Base-by-base conservation (phyloP, 805 yeast species). In the Candida dendrica region DNA sequence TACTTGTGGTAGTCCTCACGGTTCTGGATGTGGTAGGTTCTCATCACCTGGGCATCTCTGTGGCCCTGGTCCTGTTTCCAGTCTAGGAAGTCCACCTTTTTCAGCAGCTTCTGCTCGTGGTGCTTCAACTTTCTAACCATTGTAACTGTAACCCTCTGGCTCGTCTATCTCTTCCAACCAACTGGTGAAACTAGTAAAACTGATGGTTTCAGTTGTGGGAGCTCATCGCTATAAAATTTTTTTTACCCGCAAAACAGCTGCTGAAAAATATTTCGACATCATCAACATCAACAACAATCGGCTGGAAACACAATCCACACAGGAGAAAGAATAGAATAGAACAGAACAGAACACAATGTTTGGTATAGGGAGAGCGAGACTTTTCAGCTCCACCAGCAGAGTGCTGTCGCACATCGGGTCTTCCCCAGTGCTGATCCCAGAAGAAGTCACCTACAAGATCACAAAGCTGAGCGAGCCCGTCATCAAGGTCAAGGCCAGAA, bases 1-100 rank as follows among this genome's bases (percentile, higher is more conserved):
- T 93, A 93, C 59, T 87, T 87, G 61, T 85, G 95, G 61, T 93
- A 93, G 61, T 93, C 99, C 61, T 89, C 96, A 61, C 98, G 77
- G 60, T 90, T 85, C 60, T 89, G 96, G 37, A 93, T 75, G 60
- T 91, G 96, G 63, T 90, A 93, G 41, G 86, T 83, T 53, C 95
- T 75, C 95, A 93, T 93, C 29, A 93, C 95, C 63, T 86, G 91
- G n/a, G 95, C 81, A 53, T 91, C 98, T 52, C 98, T 72, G 63
- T 93, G 98, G 26, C 91, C 88, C 42, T 84, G 81, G 61, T 93
- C 98, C 55, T 88, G 95, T 63, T 93, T 93, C 97, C 98, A 93
- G 63, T 93, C 95, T 40, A 88, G 84, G 68, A 93, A 88, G 60
- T 93, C 97, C 41, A 93, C 98, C 64, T 93, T 93, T 70, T 85